Evolutionary conservation across 805 yeast species (phyloP).

Genomic region (Cyberlindnera amylophila): DNA sequence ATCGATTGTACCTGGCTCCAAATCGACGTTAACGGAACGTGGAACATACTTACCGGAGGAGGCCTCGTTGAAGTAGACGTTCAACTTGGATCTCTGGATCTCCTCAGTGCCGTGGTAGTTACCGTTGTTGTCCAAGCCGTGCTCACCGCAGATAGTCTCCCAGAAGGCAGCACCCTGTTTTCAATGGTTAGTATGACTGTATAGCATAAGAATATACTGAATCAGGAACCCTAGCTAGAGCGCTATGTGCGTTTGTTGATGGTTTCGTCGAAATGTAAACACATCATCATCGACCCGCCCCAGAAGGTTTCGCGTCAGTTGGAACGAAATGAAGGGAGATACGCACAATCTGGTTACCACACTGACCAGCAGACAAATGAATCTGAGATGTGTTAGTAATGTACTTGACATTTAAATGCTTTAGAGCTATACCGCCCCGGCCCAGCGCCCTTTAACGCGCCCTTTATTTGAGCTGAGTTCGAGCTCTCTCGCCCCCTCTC

Average conservation of each 20-base stretch:
- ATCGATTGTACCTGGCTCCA: slow-evolving; percentile 96
- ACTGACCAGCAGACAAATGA: slow-evolving; percentile 96
- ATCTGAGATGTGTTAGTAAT: slow-evolving; percentile 45
- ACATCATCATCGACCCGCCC: neutral
- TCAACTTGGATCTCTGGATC: slow-evolving; percentile 80
- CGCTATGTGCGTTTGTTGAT: neutral
- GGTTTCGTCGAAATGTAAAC: neutral
- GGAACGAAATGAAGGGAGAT: slow-evolving; percentile 4
- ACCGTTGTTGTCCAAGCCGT: slow-evolving; percentile 74
- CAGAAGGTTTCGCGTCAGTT: slow-evolving; percentile 1
- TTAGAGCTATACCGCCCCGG: neutral
- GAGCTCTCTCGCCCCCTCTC: neutral
- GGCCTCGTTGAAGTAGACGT: slow-evolving; percentile 94
- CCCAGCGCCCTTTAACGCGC: neutral
- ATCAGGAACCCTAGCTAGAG: no score
- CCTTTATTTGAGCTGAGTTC: neutral
- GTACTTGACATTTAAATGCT: neutral
- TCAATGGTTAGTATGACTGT: slow-evolving; percentile 7
- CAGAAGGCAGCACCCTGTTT: slow-evolving; percentile 85
- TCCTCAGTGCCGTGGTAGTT: slow-evolving; percentile 60
- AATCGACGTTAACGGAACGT: slow-evolving; percentile 93
- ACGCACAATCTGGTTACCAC: slow-evolving; percentile 94
- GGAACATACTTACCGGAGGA: slow-evolving; percentile 96
- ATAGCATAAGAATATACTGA: neutral
- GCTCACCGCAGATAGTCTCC: slow-evolving; percentile 90